A percentile compares a stretch with the other conserved stretches of the same genome.
These are phyloP conservation scores for Agrocybe pediades DNA, from an alignment of 768 basidiomycete genomes.

Conservation along the genomic window DNA sequence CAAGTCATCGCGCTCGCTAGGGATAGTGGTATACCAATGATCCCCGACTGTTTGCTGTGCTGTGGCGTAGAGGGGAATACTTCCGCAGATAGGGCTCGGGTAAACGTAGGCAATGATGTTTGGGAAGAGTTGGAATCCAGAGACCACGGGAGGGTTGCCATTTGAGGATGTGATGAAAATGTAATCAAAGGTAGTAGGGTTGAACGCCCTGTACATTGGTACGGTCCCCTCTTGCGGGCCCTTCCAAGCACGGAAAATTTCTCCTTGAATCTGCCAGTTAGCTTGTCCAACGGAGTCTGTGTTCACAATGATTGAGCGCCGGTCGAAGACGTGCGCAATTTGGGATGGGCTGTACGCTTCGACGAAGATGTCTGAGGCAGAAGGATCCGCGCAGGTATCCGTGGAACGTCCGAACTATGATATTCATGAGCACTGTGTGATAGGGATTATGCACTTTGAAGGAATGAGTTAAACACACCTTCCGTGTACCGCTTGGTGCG, in stretches of 20 bases:
- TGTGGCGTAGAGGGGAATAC: neutral
- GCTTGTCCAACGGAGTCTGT: neutral
- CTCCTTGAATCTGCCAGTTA: slow-evolving; percentile 8
- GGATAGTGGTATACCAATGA: slow-evolving; percentile 8
- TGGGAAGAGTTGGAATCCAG: neutral
- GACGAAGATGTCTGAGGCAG: neutral
- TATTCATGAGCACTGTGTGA: too few relatives aligned
- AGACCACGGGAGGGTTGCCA: neutral
- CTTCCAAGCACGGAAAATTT: slow-evolving; percentile 7
- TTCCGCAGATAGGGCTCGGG: slow-evolving; percentile 3
- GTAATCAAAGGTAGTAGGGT: neutral
- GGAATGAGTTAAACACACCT: too few relatives aligned
- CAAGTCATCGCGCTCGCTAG: neutral
- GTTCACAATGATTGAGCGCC: neutral
- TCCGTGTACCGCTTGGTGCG: too few relatives aligned
- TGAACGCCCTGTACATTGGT: slow-evolving; percentile 6
- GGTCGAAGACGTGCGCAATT: slow-evolving; percentile 1
- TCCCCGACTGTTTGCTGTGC: neutral
- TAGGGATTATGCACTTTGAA: too few relatives aligned
- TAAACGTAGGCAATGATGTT: slow-evolving; percentile 3
- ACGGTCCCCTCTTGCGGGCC: slow-evolving; percentile 3
- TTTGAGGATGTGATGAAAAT: neutral
- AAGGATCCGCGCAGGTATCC: slow-evolving; percentile 8
- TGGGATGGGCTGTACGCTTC: neutral
- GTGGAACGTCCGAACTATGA: too few relatives aligned